A percentile compares a stretch with the other conserved stretches of the same genome.
Conservation (phyloP, 148 eudicot species). For the Suaeda aralocaspica region DNA sequence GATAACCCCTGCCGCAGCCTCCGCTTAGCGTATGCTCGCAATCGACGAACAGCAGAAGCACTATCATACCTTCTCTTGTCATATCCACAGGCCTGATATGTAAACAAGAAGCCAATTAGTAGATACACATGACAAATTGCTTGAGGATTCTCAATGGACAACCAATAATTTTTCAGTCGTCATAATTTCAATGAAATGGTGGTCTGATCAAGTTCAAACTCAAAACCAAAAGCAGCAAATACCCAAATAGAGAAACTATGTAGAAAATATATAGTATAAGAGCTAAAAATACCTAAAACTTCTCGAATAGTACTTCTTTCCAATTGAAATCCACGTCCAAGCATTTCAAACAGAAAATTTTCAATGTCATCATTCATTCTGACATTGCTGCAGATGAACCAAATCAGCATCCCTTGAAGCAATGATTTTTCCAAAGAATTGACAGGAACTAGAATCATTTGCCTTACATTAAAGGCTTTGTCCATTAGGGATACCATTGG, state of each 20-base stretch:
- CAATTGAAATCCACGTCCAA: slow-evolving; percentile 40
- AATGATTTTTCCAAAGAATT: slow-evolving; percentile 11
- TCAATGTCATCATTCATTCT: slow-evolving; percentile 23
- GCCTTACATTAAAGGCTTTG: slow-evolving; percentile 21
- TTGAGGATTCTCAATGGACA: not conserved
- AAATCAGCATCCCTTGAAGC: slow-evolving; percentile 15
- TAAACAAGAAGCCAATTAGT: slow-evolving; percentile 19
- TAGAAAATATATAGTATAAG: not conserved
- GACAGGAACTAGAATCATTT: slow-evolving; percentile 5
- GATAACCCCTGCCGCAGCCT: too few relatives aligned
- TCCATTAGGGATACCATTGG: slow-evolving; percentile 15
- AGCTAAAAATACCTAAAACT: slow-evolving; percentile 27
- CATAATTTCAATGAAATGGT: too few relatives aligned
- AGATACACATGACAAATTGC: not conserved
- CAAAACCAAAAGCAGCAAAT: not conserved
- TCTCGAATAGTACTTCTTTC: slow-evolving; percentile 34
- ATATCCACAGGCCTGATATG: slow-evolving; percentile 37
- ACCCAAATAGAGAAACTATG: not conserved
- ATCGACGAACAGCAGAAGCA: not conserved
- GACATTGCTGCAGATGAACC: slow-evolving; percentile 3
- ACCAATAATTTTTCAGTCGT: too few relatives aligned
- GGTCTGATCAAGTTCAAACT: too few relatives aligned
- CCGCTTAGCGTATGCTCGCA: too few relatives aligned
- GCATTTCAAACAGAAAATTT: slow-evolving; percentile 38
- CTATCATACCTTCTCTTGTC: slow-evolving; percentile 38